Evolutionary conservation across 768 basidiomycete genomes (phyloP), one percentile per base, ranked within the genome.

Genomic region (Lactifluus piperatus): DNA sequence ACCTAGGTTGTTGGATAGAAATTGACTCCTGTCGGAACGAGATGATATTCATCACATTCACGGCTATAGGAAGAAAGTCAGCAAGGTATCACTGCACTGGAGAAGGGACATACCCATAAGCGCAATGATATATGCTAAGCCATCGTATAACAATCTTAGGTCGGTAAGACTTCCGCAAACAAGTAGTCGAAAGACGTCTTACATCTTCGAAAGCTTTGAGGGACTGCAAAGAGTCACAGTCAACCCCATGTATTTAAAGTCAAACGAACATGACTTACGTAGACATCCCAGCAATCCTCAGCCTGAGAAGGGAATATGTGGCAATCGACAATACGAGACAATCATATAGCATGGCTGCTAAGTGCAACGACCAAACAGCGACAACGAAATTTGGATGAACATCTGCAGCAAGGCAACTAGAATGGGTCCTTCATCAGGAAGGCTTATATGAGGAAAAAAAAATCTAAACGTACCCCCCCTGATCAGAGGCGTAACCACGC

Each of bases 171-270:
- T 10, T 10, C 7, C 20, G 13, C 20, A 20, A 44, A 22, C 26
- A 5, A 29, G 60, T 67, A 71, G 16, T 39, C 37, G 1, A 18
- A 39, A 18, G 37, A 39, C 37, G 16, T 6, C 37, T 18, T 39
- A 39, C 69, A 68, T 59, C 54, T 62, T 60, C 43, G 66, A 52
- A 20, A 71, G 58, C 51, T 56, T 59, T 20, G 61, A 48, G 57
- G 69, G 56, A 24, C 69, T 70, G 14, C 13, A 14, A 24, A 24
- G 16, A 20, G 41, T 39, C 7, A 39, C 16, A 18, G 5, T 7
- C 6, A 7, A 39, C 37, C 4, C 16, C 37, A 4, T 39, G 16
- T 39, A 5, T 11, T 39, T 18, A 13, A n/a, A 34, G 3, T 34
- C 13, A 39, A 39, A 39, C 16, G 37, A 39, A 18, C 37, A 5